Conservation (phyloP, 1,284 basidiomycete genomes). For the Ceratobasidium theobromae region DNA sequence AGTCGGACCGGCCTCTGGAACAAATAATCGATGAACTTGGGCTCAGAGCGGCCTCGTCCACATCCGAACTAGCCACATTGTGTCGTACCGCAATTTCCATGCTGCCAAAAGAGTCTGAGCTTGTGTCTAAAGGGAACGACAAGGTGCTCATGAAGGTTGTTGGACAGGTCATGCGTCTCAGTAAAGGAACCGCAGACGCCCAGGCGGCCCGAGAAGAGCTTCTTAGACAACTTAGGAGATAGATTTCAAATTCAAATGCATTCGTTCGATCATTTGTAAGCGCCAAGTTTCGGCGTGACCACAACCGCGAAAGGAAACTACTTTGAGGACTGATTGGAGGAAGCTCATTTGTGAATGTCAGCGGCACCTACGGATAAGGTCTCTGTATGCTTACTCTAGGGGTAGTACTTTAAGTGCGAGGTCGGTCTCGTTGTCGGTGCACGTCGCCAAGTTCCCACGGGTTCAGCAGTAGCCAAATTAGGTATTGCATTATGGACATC, state of each 20-base stretch:
- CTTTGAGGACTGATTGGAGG: no score
- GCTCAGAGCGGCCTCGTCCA: conserved; percentile 45
- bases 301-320: no score
- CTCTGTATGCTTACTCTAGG: no score
- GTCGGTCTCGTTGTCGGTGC: no score
- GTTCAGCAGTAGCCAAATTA: no score
- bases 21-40: conserved; percentile 55
- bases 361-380: no score
- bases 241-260: background rate
- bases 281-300: no score
- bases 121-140: conserved; percentile 68
- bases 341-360: no score
- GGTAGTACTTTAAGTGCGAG: no score
- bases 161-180: conserved; percentile 86
- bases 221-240: conserved; percentile 13
- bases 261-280: no score
- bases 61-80: conserved; percentile 50
- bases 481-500: no score
- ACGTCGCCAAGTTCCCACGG: no score
- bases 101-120: conserved; percentile 70
- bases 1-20: conserved; percentile 30
- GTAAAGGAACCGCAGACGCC: conserved; percentile 74
- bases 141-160: conserved; percentile 88
- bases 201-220: conserved; percentile 42
- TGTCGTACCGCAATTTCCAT: conserved; percentile 66